phyloP scores from a whole-genome alignment of 78 protist species.

The Dictyostelium capitatum region DNA sequence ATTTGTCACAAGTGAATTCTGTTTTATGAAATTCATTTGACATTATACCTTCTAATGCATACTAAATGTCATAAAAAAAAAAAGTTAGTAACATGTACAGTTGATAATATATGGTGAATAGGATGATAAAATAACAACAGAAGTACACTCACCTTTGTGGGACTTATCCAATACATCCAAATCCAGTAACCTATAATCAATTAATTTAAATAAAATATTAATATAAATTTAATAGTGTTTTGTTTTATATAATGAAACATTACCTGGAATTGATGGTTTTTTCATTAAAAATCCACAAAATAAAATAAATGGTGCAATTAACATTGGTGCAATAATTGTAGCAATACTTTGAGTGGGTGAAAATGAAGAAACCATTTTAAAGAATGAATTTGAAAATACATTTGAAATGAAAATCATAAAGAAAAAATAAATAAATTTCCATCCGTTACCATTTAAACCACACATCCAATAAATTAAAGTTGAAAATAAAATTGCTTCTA shows the following conservation, averaged over 20 bases:
- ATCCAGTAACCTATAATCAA: conserved; percentile 59
- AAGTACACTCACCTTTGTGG: no score
- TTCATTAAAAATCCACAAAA: conserved; percentile 49
- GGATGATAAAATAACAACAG: no score
- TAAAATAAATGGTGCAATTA: conserved; percentile 43
- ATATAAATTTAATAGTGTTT: no score
- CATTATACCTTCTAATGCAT: conserved; percentile 63
- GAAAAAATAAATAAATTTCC: conserved; percentile 43
- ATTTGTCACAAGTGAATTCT: neutral
- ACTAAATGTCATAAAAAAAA: no score
- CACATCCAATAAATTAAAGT: conserved; percentile 63
- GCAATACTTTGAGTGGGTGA: neutral
- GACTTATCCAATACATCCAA: conserved; percentile 77
- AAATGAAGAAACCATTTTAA: conserved; percentile 26
- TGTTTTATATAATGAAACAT: no score
- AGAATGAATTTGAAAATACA: neutral
- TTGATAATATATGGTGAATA: no score
- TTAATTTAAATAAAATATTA: no score
- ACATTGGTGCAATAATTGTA: neutral
- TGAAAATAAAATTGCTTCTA: conserved; percentile 46
- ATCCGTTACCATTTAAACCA: conserved; percentile 32
- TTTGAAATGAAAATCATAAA: neutral
- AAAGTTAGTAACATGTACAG: no score
- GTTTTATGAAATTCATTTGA: conserved; percentile 42
- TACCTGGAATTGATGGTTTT: conserved; percentile 34